These are phyloP conservation scores for Dendrobium nobile DNA, from an alignment of 106 monocot species.

Conservation along the genomic window DNA sequence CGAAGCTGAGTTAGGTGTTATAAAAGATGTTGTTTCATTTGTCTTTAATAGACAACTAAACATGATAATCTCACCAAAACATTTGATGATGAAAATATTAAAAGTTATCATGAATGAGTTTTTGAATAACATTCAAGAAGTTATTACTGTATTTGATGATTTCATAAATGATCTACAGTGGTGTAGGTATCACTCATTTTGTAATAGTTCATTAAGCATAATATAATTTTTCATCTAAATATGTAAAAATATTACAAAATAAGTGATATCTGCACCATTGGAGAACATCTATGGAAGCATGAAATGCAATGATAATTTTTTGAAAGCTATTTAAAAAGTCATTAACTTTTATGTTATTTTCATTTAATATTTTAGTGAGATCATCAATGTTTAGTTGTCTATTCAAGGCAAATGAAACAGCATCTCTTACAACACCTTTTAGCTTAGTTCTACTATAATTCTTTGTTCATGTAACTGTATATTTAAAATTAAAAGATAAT, in stretches of 20 bases:
- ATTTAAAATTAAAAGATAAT: slow-evolving; percentile 1
- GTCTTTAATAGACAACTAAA: slow-evolving; percentile 84
- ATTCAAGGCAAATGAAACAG: slow-evolving; percentile 63
- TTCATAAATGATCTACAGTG: slow-evolving; percentile 86
- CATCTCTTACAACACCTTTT: slow-evolving; percentile 98
- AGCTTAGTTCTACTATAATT: slow-evolving; percentile 97
- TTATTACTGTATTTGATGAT: slow-evolving; percentile 89
- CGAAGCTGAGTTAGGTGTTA: slow-evolving; percentile 95
- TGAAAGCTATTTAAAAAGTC: slow-evolving; percentile 79
- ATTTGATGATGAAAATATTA: slow-evolving; percentile 88
- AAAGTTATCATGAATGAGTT: slow-evolving; percentile 96
- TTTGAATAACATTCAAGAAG: slow-evolving; percentile 69
- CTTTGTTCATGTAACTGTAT: slow-evolving; percentile 86
- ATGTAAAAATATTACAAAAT: not conserved
- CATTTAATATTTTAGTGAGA: slow-evolving; percentile 80
- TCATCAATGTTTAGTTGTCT: slow-evolving; percentile 55
- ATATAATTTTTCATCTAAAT: too few species aligned
- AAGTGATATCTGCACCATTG: slow-evolving; percentile 70
- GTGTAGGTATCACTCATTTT: slow-evolving; percentile 52
- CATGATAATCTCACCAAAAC: slow-evolving; percentile 96
- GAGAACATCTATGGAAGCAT: slow-evolving; percentile 88
- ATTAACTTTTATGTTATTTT: slow-evolving; percentile 94
- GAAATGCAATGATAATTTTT: slow-evolving; percentile 86
- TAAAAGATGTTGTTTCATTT: slow-evolving; percentile 93
- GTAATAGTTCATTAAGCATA: not conserved